Evolutionary conservation across 768 basidiomycete species (phyloP), one percentile per base, ranked within the genome.

Genomic region (Amanita rimosa): DNA sequence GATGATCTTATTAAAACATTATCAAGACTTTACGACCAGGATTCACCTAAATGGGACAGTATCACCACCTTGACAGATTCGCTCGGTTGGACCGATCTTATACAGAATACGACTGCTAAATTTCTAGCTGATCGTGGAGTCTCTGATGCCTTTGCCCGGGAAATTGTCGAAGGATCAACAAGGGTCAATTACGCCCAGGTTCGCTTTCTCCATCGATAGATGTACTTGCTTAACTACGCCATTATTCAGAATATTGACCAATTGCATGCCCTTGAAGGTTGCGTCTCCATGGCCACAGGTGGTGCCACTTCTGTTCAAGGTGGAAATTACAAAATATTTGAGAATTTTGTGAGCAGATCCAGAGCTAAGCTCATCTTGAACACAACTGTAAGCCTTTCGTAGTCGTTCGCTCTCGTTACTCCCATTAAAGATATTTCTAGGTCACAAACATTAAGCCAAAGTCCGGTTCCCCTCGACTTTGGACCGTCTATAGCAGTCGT

Each of bases 291-390:
- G 67, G 87, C 89, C 3, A 73, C 91, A 2, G 63, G 58, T 0
- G 81, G 81, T 11, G 89, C 88, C 0, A 65, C 68, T 3, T 71
- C 74, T 10, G 76, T 95, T 39, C 62, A 71, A 52, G 83, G 87
- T 6, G 95, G 95, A 4, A 95, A 96, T 63, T 85, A 74, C 63
- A 78, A 77, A 56, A 73, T 97, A 31, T 97, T 97, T 56, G 83
- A 90, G 54, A 65, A 79, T 44, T 94, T 98, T 65, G 58, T 94
- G 45, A 69, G 78, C 13, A 68, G 67, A 8, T 87, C 88, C 2
- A 69, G 71, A 8, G 89, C 95, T 10, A 75, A 74, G 4, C 61
- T 93, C 3, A 72, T 76, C 54, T 71, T 95, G 1, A 78, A 83
- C 48, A 87, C 86, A 0, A 67, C 77, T 49, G 90, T 90, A 56